A percentile compares a stretch with the other conserved stretches of the same genome.
Conservation (phyloP, 805 yeast species). For the Yarrowia alimentaria region DNA sequence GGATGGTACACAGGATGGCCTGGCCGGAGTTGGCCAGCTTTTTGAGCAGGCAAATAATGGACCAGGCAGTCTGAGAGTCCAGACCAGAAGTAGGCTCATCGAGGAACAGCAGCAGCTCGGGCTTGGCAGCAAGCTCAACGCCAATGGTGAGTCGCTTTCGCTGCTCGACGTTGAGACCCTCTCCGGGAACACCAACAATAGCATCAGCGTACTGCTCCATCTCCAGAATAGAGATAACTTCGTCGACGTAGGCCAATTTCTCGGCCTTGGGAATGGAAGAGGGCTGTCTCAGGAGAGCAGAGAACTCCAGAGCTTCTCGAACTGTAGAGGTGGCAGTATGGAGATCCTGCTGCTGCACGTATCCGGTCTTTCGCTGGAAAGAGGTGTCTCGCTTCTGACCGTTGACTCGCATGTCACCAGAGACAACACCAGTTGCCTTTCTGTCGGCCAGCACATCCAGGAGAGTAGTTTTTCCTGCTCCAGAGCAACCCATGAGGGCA, state of each 20-base stretch:
- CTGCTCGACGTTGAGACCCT: slow-evolving; percentile 63
- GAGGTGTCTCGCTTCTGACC: slow-evolving; percentile 59
- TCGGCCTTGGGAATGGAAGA: slow-evolving; percentile 49
- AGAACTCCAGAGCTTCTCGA: slow-evolving; percentile 65
- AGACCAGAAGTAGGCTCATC: slow-evolving; percentile 71
- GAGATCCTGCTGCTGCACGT: slow-evolving; percentile 75
- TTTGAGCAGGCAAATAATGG: slow-evolving; percentile 59
- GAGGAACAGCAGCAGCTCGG: slow-evolving; percentile 55
- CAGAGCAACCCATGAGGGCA: slow-evolving; percentile 74
- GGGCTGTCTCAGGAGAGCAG: slow-evolving; percentile 69
- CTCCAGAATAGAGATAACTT: slow-evolving; percentile 59
- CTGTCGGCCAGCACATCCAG: slow-evolving; percentile 70
- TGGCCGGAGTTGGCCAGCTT: slow-evolving; percentile 60
- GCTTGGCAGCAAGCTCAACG: slow-evolving; percentile 65
- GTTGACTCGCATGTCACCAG: slow-evolving; percentile 66
- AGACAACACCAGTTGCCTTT: slow-evolving; percentile 65
- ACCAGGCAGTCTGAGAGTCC: slow-evolving; percentile 69
- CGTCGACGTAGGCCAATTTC: slow-evolving; percentile 64
- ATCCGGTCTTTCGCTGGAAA: slow-evolving; percentile 66
- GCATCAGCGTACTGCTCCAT: slow-evolving; percentile 68
- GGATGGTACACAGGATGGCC: slow-evolving; percentile 71
- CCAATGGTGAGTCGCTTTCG: slow-evolving; percentile 65
- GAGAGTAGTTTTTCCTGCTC: slow-evolving; percentile 78
- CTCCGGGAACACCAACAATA: slow-evolving; percentile 71
- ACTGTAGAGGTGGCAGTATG: slow-evolving; percentile 66